Conservation (phyloP, 805 yeast species). For the Nakazawaea siamensis region DNA sequence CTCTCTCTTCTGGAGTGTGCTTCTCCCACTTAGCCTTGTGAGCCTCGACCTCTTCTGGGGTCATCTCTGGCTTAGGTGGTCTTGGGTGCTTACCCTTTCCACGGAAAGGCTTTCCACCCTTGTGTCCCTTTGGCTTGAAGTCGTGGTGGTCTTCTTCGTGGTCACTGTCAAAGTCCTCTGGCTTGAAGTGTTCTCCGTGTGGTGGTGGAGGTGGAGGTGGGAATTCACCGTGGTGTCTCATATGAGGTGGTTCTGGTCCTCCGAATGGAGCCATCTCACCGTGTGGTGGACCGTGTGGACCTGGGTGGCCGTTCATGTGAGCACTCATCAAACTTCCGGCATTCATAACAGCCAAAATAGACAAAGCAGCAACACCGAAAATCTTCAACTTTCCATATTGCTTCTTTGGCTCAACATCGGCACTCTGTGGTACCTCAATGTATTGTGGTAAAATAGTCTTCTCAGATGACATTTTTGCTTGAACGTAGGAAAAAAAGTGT, state of each 20-base stretch:
- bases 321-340: neutral
- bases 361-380: conserved; percentile 8
- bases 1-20: neutral
- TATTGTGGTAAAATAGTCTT: conserved; percentile 8
- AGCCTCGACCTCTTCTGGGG: no score
- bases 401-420: neutral
- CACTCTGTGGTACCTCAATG: conserved; percentile 1
- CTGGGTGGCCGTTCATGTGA: neutral
- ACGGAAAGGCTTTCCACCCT: neutral
- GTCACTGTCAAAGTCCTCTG: neutral
- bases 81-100: neutral
- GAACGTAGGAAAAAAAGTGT: no score
- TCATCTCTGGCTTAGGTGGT: neutral
- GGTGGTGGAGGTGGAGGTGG: neutral
- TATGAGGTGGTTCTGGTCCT: neutral
- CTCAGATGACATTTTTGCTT: conserved; percentile 8
- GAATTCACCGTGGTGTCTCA: neutral
- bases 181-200: neutral
- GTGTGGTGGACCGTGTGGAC: neutral
- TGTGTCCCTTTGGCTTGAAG: neutral
- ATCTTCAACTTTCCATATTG: conserved; percentile 1
- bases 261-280: neutral
- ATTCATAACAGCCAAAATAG: conserved; percentile 1
- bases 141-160: neutral
- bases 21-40: no score